These are phyloP conservation scores for Trichosporon asahii DNA, from an alignment of 1,284 basidiomycete genomes.

Conservation along the genomic window DNA sequence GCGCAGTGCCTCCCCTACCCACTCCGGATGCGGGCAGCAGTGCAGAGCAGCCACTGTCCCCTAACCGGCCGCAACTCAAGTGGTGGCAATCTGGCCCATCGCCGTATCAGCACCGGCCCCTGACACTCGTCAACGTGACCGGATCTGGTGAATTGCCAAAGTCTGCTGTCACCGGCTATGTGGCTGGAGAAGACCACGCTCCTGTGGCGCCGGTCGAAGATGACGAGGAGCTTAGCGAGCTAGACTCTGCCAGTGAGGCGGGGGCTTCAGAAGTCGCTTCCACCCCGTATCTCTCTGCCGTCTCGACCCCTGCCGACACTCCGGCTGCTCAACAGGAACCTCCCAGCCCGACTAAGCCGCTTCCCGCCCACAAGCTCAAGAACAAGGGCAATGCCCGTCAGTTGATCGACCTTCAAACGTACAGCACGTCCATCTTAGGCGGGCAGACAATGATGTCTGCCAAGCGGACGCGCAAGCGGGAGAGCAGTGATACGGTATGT, in stretches of 20 bases:
- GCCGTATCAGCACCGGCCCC: background rate
- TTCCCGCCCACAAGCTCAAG: background rate
- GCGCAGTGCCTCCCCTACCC: background rate
- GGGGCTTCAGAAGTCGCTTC: background rate
- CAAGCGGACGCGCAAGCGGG: background rate
- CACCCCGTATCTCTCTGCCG: background rate
- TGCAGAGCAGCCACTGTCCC: background rate
- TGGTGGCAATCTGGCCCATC: background rate
- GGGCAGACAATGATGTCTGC: background rate
- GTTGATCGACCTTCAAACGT: background rate
- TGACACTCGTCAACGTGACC: background rate
- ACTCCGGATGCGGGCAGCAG: too few species aligned
- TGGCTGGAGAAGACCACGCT: background rate
- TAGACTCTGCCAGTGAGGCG: background rate
- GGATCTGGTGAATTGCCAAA: background rate
- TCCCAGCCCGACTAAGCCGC: background rate
- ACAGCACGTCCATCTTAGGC: conserved; percentile 3
- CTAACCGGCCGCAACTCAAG: background rate
- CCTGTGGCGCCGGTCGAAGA: background rate
- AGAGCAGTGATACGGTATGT: background rate
- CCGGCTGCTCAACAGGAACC: background rate
- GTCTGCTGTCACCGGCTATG: too few species aligned
- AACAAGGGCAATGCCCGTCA: background rate
- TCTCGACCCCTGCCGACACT: background rate
- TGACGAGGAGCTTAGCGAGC: background rate